Percentiles rank a stretch among this genome's conserved stretches.
These are phyloP conservation scores for Cryptococcus sp. DNA, from an alignment of 1,284 basidiomycete species.

Conservation along the genomic window DNA sequence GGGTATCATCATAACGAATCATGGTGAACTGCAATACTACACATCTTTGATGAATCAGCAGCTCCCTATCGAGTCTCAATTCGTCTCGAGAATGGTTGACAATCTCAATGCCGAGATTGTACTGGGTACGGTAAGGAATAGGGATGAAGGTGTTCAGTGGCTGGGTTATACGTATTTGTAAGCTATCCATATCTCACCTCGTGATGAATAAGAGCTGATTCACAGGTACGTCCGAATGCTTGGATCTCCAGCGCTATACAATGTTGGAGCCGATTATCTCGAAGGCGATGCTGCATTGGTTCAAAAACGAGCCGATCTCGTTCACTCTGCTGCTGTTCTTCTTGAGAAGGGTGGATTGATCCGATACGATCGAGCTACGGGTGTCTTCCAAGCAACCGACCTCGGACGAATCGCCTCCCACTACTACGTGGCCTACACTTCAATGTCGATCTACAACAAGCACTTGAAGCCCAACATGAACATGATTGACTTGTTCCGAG, in stretches of 20 bases:
- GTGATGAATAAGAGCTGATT: conserved; percentile 1
- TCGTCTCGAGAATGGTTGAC: conserved; percentile 87
- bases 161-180: conserved; percentile 89
- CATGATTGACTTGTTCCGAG: conserved; percentile 86
- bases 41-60: conserved; percentile 90
- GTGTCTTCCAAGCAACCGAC: conserved; percentile 86
- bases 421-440: conserved; percentile 93
- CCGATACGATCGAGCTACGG: conserved; percentile 87
- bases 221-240: conserved; percentile 92
- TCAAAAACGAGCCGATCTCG: conserved; percentile 90
- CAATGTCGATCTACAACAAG: conserved; percentile 96
- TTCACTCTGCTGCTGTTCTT: conserved; percentile 87
- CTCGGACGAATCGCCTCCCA: conserved; percentile 93
- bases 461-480: conserved; percentile 85
- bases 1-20: conserved; percentile 98
- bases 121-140: conserved; percentile 87
- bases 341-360: conserved; percentile 92
- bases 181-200: conserved; percentile 36
- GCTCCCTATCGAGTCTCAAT: conserved; percentile 94
- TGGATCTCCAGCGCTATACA: conserved; percentile 81
- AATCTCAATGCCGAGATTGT: conserved; percentile 98
- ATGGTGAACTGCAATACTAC: conserved; percentile 95
- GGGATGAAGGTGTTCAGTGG: conserved; percentile 98
- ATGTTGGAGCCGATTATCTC: conserved; percentile 84
- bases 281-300: conserved; percentile 72